phyloP scores from a whole-genome alignment of 1,139 yeast genomes.

The Hyphopichia buzzinii region DNA sequence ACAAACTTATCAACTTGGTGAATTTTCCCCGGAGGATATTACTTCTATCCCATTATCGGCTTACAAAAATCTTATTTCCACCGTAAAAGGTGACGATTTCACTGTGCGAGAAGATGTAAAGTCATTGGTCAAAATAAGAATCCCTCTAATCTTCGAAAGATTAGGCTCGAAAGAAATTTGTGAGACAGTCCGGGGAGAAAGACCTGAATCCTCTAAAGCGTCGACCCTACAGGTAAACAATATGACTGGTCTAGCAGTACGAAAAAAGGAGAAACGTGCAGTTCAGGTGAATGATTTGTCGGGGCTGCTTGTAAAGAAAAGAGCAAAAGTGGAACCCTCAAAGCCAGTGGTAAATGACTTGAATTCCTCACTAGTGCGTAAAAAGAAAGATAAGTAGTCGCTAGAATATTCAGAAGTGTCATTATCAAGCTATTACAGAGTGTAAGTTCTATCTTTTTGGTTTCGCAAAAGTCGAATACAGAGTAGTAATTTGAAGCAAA shows the following conservation, averaged over 20 bases:
- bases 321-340: conserved; percentile 9
- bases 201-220: background rate
- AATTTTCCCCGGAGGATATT: background rate
- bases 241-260: conserved; percentile 11
- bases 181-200: conserved; percentile 1
- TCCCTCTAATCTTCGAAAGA: conserved; percentile 22
- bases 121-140: conserved; percentile 18
- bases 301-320: conserved; percentile 23
- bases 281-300: conserved; percentile 19
- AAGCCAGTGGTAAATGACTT: conserved; percentile 1
- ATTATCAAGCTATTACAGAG: too few relatives aligned
- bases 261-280: conserved; percentile 6
- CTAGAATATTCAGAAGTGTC: too few relatives aligned
- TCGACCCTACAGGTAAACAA: conserved; percentile 7
- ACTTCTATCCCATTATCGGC: conserved; percentile 13
- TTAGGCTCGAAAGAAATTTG: conserved; percentile 1
- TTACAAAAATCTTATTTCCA: conserved; percentile 31
- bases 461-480: too few relatives aligned
- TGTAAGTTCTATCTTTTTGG: too few relatives aligned
- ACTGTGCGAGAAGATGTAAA: conserved; percentile 22
- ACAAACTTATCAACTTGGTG: conserved; percentile 3
- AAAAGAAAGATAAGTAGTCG: too few relatives aligned
- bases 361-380: background rate
- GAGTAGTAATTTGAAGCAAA: too few relatives aligned
- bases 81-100: conserved; percentile 29